A percentile compares a stretch with the other conserved stretches of the same genome.
Conservation (phyloP, 768 basidiomycete species). For the Collybia sordida region DNA sequence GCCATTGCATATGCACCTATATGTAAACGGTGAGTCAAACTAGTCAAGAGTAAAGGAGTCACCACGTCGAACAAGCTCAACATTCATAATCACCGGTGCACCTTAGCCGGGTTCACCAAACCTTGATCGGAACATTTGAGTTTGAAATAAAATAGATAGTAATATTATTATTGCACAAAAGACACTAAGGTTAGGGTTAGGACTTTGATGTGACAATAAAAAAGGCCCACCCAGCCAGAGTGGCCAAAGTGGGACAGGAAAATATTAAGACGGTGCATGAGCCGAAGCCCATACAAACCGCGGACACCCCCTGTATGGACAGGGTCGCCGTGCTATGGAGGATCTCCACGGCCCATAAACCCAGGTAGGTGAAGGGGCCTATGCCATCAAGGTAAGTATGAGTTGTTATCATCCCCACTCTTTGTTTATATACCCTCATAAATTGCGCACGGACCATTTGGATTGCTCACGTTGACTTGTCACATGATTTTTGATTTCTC, state of each 20-base stretch:
- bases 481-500: no score
- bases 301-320: conserved; percentile 52
- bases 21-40: no score
- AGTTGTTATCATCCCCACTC: conserved; percentile 12
- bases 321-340: conserved; percentile 74
- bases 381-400: conserved; percentile 72
- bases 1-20: no score
- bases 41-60: no score
- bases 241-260: conserved; percentile 69
- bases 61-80: no score
- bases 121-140: no score
- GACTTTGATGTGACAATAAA: neutral
- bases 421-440: neutral
- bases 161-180: neutral
- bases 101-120: no score
- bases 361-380: conserved; percentile 52
- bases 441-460: conserved; percentile 10
- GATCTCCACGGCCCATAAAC: conserved; percentile 54
- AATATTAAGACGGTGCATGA: conserved; percentile 81
- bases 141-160: no score
- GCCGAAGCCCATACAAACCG: conserved; percentile 69
- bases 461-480: no score
- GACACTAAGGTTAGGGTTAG: conserved; percentile 47
- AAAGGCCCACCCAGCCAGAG: no score
- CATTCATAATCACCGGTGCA: no score